Evolutionary conservation across 139 green algal species (phyloP).

Genomic region (Desmodesmus armatus): DNA sequence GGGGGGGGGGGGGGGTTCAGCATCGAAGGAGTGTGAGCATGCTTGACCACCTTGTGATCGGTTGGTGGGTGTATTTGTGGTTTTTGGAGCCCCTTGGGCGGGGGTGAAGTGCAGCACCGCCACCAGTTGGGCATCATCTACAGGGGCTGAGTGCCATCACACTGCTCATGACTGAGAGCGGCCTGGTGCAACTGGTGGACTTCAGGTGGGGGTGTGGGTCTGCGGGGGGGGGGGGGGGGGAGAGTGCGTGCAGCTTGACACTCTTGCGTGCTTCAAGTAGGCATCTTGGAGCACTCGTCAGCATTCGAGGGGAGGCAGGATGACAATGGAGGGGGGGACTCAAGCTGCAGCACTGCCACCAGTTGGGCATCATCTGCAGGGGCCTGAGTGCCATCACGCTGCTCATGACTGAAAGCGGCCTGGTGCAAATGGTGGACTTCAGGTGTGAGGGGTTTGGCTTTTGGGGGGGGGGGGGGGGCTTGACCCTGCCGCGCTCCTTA

Average conservation of each 20-base stretch:
- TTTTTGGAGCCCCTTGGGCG: too few species aligned
- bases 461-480: too few species aligned
- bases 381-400: constrained; percentile 64
- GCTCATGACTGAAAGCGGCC: constrained; percentile 68
- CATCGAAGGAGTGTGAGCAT: too few species aligned
- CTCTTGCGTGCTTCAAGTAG: too few species aligned
- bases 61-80: too few species aligned
- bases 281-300: too few species aligned
- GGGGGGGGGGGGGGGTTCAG: constrained; percentile 1
- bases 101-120: constrained; percentile 78
- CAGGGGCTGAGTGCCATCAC: constrained; percentile 62
- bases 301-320: too few species aligned
- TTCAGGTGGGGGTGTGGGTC: constrained; percentile 45
- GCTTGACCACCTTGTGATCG: too few species aligned
- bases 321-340: too few species aligned
- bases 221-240: neutral
- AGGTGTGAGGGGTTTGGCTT: constrained; percentile 47
- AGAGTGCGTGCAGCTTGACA: neutral
- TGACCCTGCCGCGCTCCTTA: too few species aligned
- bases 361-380: constrained; percentile 64
- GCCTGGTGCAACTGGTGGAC: constrained; percentile 61
- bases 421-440: constrained; percentile 62
- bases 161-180: constrained; percentile 71
- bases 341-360: constrained; percentile 79
- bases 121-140: constrained; percentile 70